Percentiles rank a stretch among this genome's conserved stretches.
Evolutionary conservation across 179 eudicot genomes (phyloP).

Genomic region (Silene coronaria): DNA sequence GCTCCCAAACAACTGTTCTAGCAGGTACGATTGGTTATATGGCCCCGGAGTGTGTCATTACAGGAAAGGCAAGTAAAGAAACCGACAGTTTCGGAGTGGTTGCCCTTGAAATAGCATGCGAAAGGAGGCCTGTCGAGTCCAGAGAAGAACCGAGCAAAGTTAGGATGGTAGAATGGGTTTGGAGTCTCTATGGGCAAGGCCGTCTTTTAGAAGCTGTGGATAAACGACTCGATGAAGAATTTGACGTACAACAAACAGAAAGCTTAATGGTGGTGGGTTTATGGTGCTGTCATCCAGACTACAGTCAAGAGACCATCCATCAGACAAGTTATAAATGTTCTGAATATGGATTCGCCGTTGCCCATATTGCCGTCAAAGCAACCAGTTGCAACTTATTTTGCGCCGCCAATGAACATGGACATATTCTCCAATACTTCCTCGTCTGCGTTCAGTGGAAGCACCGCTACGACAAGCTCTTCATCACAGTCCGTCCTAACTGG

Average conservation of each 20-base stretch:
- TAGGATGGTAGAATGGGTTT: conserved; percentile 29
- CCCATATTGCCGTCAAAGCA: conserved; percentile 27
- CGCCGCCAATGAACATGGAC: conserved; percentile 23
- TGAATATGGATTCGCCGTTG: conserved; percentile 27
- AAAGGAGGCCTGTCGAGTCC: conserved; percentile 19
- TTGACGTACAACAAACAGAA: conserved; percentile 20
- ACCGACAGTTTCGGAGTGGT: conserved; percentile 37
- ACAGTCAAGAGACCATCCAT: conserved; percentile 27
- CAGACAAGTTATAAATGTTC: conserved; percentile 30
- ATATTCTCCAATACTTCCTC: background rate
- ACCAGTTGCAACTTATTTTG: conserved; percentile 25
- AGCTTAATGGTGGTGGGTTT: conserved; percentile 30
- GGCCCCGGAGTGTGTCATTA: conserved; percentile 27
- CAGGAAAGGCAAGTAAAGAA: conserved; percentile 35
- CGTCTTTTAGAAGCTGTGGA: conserved; percentile 21
- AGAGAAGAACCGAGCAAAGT: background rate
- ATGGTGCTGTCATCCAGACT: conserved; percentile 37
- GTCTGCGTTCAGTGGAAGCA: conserved; percentile 5
- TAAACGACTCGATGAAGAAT: conserved; percentile 11
- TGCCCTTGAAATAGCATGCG: conserved; percentile 25
- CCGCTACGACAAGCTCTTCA: conserved; percentile 8
- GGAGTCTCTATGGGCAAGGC: conserved; percentile 22
- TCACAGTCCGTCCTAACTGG: conserved; percentile 12
- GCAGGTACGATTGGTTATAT: conserved; percentile 29
- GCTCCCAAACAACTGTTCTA: conserved; percentile 25